Evolutionary conservation across 495 filamentous ascomycete species (phyloP), one percentile per base, ranked within the genome.

Genomic region (Neurospora sp.): DNA sequence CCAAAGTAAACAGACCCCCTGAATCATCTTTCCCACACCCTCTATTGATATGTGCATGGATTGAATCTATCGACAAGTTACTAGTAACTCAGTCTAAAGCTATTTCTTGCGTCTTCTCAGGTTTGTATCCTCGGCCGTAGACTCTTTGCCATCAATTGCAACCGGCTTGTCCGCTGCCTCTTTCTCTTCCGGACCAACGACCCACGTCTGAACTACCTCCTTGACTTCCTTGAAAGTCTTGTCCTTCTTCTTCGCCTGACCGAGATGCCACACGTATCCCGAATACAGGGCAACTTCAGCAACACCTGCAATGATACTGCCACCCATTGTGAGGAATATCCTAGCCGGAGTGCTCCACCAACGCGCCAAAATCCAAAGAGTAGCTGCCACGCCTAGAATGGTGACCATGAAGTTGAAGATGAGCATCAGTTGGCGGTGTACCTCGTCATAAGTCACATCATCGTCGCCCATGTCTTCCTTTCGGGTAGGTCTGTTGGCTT

Each of bases 241-340:
- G 75, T 93, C 91, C 71, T 84, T 87, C 53, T 82, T 85, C 75
- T 91, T 90, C 1, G 93, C 93, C 77, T 92, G 85, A 38, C 89
- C 87, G 38, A 97, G 82, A 77, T 94, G 90, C 82, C 90, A 86
- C 53, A 97, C 81, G 82, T 97, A 99, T 8, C 93, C 93, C 12
- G 87, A 89, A 81, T 98, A 98, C 44, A 98, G 89, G 31, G 90
- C 90, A 10, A 96, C 90, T 80, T 99, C 96, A 5, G 94, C 94
- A 65, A 96, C 83, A 4, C 90, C 94, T 31, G 98, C 93, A 22
- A 92, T 73, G 3, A 88, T 78, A 71, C 89, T 90, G 4, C 90
- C 89, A 9, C 85, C 86, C 83, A 95, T 86, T 42, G 90, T 91
- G 22, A 93, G 80, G 18, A 89, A 92, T 53, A 95, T 79, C 69